A percentile compares a stretch with the other conserved stretches of the same genome.
These are phyloP conservation scores for Osmanthus fragrans DNA, from an alignment of 257 asterid genomes.

Conservation along the genomic window DNA sequence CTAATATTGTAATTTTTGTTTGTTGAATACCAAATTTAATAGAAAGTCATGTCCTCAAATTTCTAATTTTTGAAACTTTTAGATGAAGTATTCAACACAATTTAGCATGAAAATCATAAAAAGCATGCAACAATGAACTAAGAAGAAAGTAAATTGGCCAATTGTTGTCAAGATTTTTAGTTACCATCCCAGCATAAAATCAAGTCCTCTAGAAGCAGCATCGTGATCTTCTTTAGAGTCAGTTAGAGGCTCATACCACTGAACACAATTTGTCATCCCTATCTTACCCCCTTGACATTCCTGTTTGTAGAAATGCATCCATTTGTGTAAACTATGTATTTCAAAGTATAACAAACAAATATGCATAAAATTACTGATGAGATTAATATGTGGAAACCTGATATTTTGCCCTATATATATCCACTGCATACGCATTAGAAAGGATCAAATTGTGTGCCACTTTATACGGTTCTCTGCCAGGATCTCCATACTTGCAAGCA, in stretches of 20 bases:
- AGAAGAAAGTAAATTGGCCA: neutral
- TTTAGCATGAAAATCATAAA: no score
- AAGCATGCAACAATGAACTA: neutral
- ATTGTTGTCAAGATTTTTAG: neutral
- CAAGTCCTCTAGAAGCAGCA: neutral
- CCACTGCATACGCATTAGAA: slow-evolving; percentile 45
- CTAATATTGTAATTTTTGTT: no score
- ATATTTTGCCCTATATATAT: slow-evolving; percentile 36
- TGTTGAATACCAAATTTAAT: no score
- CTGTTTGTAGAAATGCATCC: slow-evolving; percentile 8
- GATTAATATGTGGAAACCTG: slow-evolving; percentile 24
- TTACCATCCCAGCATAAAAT: slow-evolving; percentile 34
- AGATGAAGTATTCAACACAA: no score
- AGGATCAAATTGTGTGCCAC: slow-evolving; percentile 50
- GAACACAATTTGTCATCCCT: slow-evolving; percentile 44
- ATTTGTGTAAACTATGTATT: neutral
- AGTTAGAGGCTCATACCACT: slow-evolving; percentile 50
- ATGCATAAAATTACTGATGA: neutral
- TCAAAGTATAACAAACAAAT: no score
- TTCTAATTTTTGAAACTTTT: no score
- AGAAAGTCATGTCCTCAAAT: no score
- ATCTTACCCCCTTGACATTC: slow-evolving; percentile 48
- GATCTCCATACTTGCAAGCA: slow-evolving; percentile 22
- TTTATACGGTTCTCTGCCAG: slow-evolving; percentile 43
- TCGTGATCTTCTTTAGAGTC: slow-evolving; percentile 7